Base-by-base conservation (phyloP, 2,329 filamentous ascomycete species). In the Aspergillus pseudonomiae region DNA sequence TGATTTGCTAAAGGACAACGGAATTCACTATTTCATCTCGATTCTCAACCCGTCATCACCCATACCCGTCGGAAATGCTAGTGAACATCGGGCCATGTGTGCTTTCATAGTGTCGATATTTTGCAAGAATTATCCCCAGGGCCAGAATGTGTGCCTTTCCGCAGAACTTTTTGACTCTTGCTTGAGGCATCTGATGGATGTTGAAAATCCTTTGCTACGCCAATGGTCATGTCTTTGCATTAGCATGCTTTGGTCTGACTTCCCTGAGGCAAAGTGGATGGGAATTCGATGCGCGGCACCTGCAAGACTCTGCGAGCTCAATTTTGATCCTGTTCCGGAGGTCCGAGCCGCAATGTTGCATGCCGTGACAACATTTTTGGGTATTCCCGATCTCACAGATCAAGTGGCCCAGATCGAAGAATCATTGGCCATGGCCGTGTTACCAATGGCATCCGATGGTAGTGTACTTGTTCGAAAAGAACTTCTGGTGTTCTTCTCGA, bases 21-120 rank as follows among this genome's bases (percentile, higher is more conserved):
- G 95, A 7, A 98, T 97, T 74, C 92, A 93, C 72, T 99, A 99
- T 80, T 99, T 99, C 77, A 93, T 95, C 59, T 90, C 90, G 66
- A 97, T 98, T 59, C 85, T 98, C 67, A 94, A 94, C 73, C 93
- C 94, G 2, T 87, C 87, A 11, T 93, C 94, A 67, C 88, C 88
- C 2, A 89, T 98, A 57, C 93, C 93, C 0, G 91, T 97, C 26
- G 89, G 91, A 39, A 96, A 97, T 74, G 89, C 89, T 60, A 92
- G 93, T 70, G 95, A 98, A 79, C 95, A 99, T 81, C 93, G 96
- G 74, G 95, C 95, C 50, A 99, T 99, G 95, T 98, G 95, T 76
- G 94, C 95, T 1, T 99, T 99, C 75, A 97, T 99, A 65, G 88
- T 98, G 48, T 91, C 94, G 30, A 96, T 97, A 86, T 93, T 99